Evolutionary conservation across 495 filamentous ascomycete species (phyloP).

Genomic region (Recurvomyces mirabilis): DNA sequence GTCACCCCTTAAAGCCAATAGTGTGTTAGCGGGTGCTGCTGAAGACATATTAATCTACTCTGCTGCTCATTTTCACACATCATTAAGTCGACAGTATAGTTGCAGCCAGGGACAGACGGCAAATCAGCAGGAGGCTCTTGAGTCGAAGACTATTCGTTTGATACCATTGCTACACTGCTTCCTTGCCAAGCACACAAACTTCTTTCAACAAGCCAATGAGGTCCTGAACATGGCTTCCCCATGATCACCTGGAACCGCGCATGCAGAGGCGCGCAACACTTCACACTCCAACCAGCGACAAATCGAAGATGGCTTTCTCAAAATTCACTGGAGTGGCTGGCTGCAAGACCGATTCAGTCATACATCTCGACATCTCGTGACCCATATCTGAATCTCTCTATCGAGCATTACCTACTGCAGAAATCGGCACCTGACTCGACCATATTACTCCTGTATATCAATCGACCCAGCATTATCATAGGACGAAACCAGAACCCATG

Average conservation of each 20-base stretch:
- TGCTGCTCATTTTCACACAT: too few species aligned
- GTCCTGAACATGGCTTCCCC: slow-evolving; percentile 2
- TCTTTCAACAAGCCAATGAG: slow-evolving; percentile 16
- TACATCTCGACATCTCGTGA: slow-evolving; percentile 64
- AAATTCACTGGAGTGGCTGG: slow-evolving; percentile 6
- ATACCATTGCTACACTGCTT: neutral
- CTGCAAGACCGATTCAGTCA: slow-evolving; percentile 44
- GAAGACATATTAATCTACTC: too few species aligned
- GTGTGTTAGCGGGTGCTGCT: too few species aligned
- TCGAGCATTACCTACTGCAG: slow-evolving; percentile 81
- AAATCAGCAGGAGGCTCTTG: too few species aligned
- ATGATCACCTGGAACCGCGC: slow-evolving; percentile 17
- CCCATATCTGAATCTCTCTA: slow-evolving; percentile 89
- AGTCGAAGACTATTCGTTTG: too few species aligned
- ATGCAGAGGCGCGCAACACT: slow-evolving; percentile 7
- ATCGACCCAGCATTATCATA: slow-evolving; percentile 74
- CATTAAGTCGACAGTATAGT: too few species aligned
- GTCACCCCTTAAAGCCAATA: too few species aligned
- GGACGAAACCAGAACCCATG: slow-evolving; percentile 97
- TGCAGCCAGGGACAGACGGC: too few species aligned
- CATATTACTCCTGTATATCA: slow-evolving; percentile 78
- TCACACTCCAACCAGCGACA: neutral
- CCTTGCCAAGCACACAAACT: too few species aligned
- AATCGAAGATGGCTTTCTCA: slow-evolving; percentile 14
- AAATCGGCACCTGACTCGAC: slow-evolving; percentile 56